These are phyloP conservation scores for Curvularia verruculosa DNA, from an alignment of 2,329 filamentous ascomycete genomes.

Conservation along the genomic window DNA sequence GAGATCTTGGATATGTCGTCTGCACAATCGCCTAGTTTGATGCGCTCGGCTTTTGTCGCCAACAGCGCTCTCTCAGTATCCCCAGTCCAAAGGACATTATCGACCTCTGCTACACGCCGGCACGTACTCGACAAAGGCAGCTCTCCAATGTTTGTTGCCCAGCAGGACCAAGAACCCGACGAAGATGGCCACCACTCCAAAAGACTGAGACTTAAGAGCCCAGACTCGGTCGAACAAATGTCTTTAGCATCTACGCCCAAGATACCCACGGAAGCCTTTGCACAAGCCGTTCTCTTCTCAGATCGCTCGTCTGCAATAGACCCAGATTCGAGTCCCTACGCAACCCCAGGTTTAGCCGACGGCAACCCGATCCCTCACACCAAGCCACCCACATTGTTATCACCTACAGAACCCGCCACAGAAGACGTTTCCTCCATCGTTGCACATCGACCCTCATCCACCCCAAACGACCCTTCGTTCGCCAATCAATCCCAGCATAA, in stretches of 20 bases:
- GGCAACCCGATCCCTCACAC: neutral
- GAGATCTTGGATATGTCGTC: slow-evolving; percentile 6
- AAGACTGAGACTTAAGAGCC: slow-evolving; percentile 9
- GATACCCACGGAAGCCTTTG: slow-evolving; percentile 1
- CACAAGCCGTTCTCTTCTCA: slow-evolving; percentile 2
- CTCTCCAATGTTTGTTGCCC: neutral
- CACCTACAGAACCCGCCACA: neutral
- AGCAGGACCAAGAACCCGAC: neutral
- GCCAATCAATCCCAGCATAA: too few species aligned
- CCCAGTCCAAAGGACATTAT: slow-evolving; percentile 15
- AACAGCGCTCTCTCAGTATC: slow-evolving; percentile 40
- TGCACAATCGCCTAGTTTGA: slow-evolving; percentile 28
- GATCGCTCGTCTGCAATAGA: slow-evolving; percentile 3
- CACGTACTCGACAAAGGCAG: slow-evolving; percentile 11
- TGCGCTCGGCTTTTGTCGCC: slow-evolving; percentile 39
- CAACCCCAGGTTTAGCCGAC: neutral
- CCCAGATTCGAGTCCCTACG: neutral
- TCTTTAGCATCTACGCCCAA: neutral
- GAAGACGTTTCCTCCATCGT: slow-evolving; percentile 3
- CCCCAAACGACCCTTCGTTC: neutral
- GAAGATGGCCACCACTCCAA: neutral
- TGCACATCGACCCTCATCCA: neutral
- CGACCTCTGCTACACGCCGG: slow-evolving; percentile 5
- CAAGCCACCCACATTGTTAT: neutral
- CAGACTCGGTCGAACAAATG: neutral